Percentiles rank a stretch among this genome's conserved stretches.
These are phyloP conservation scores for Sporothrix brasiliensis DNA, from an alignment of 2,329 filamentous ascomycete species.

Conservation along the genomic window DNA sequence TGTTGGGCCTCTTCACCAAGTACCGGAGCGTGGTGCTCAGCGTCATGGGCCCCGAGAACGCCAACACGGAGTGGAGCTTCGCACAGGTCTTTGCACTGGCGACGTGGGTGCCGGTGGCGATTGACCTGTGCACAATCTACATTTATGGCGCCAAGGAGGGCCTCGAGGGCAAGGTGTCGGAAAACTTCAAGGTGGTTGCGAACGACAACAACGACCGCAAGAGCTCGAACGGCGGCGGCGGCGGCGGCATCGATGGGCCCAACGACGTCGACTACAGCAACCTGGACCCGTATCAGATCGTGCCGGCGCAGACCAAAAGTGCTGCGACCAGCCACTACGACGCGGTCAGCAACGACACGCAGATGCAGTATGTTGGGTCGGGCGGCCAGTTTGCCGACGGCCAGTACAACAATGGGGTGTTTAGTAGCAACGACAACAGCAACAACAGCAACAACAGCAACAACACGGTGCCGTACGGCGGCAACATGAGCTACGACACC, in stretches of 20 bases:
- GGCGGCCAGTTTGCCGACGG: neutral
- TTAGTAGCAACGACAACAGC: neutral
- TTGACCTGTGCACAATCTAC: conserved; percentile 39
- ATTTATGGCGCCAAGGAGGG: conserved; percentile 32
- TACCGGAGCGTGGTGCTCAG: conserved; percentile 37
- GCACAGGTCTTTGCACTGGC: conserved; percentile 42
- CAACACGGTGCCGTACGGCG: neutral
- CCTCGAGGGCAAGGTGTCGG: conserved; percentile 25
- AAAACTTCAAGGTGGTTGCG: conserved; percentile 18
- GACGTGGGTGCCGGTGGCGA: conserved; percentile 40
- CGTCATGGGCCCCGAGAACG: conserved; percentile 34
- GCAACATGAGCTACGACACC: neutral
- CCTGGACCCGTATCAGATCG: conserved; percentile 15
- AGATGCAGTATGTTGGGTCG: conserved; percentile 7
- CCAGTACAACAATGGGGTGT: conserved; percentile 11
- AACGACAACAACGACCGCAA: neutral
- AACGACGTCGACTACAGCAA: neutral
- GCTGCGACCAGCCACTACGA: neutral
- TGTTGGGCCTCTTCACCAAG: conserved; percentile 39
- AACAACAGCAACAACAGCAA: neutral
- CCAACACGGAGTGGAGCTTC: conserved; percentile 41
- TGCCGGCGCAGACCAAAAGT: neutral
- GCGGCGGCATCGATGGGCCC: neutral
- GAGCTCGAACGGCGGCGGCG: neutral
- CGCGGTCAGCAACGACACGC: conserved; percentile 7